phyloP scores from a whole-genome alignment of 352 stramenopile genomes.

The Globisporangium recalcitrans region DNA sequence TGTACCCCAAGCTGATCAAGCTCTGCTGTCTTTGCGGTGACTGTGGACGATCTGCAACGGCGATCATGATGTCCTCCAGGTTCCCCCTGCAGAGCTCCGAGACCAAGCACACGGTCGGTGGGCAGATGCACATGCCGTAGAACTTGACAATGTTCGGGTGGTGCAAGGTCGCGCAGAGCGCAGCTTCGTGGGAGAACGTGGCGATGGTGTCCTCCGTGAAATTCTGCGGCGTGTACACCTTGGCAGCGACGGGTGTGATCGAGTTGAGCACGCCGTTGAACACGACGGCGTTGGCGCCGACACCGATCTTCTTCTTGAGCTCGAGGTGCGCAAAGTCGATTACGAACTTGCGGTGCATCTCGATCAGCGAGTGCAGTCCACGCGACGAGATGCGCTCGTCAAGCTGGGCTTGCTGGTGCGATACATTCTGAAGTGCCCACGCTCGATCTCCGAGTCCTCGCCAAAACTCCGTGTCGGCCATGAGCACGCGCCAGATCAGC shows the following conservation, averaged over 20 bases:
- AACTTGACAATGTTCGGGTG: conserved; percentile 68
- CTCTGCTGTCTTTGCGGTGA: conserved; percentile 26
- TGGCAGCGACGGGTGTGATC: conserved; percentile 37
- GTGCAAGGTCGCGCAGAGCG: conserved; percentile 36
- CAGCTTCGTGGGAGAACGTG: conserved; percentile 59
- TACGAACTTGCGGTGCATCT: conserved; percentile 62
- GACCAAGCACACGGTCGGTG: conserved; percentile 57
- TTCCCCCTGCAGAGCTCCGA: conserved; percentile 50
- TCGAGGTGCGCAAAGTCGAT: conserved; percentile 67
- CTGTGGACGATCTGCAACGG: conserved; percentile 14
- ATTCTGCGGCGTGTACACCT: conserved; percentile 52
- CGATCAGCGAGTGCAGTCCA: conserved; percentile 50
- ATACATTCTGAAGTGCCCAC: conserved; percentile 25
- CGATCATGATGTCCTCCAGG: conserved; percentile 37
- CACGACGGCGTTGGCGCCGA: conserved; percentile 40
- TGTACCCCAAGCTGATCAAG: conserved; percentile 48
- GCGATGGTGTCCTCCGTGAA: conserved; percentile 50
- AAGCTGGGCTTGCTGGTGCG: conserved; percentile 16
- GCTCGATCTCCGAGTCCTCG: conserved; percentile 34
- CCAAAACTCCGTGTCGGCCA: conserved; percentile 49
- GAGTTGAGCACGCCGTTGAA: conserved; percentile 40
- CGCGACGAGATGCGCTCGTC: conserved; percentile 37
- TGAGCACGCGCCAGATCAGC: conserved; percentile 46
- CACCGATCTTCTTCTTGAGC: conserved; percentile 41
- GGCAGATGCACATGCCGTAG: conserved; percentile 59